phyloP scores from a whole-genome alignment of 805 yeast species.

The Barnettozyma populi region DNA sequence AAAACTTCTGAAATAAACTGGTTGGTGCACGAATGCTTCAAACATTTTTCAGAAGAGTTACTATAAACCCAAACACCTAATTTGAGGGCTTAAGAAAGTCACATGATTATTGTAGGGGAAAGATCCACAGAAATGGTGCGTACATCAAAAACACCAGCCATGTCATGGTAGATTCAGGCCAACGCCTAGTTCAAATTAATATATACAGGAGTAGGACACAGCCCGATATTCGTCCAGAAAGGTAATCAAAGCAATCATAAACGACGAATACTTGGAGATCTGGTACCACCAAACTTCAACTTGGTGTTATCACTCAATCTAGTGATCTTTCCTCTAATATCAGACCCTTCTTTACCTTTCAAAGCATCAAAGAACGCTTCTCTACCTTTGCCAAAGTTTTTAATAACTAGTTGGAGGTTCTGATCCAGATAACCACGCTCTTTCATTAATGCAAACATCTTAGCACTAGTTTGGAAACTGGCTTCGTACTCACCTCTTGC shows the following conservation, averaged over 20 bases:
- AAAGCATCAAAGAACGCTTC: constrained; percentile 80
- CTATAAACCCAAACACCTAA: constrained; percentile 3
- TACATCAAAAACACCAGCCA: background rate
- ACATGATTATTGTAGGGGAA: background rate
- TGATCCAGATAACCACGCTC: constrained; percentile 52
- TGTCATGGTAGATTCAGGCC: background rate
- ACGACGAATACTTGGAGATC: constrained; percentile 79
- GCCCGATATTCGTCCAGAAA: background rate
- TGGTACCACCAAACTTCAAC: constrained; percentile 88
- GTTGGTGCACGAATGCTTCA: background rate
- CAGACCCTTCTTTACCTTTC: constrained; percentile 81
- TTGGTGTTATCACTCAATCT: constrained; percentile 75
- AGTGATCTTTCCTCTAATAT: constrained; percentile 58
- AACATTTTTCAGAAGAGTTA: background rate
- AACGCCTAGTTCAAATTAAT: background rate
- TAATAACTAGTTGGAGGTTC: constrained; percentile 69
- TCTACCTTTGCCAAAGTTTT: constrained; percentile 86
- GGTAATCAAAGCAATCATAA: constrained; percentile 30
- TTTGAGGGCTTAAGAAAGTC: background rate
- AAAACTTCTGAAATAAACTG: background rate
- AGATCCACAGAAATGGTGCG: background rate
- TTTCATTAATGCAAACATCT: constrained; percentile 65
- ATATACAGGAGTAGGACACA: background rate
- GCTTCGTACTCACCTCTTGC: constrained; percentile 94
- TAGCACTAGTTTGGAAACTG: constrained; percentile 74